These are phyloP conservation scores for Coemansia sp. DNA, from an alignment of 192 early-diverging fungal genomes.

Conservation along the genomic window DNA sequence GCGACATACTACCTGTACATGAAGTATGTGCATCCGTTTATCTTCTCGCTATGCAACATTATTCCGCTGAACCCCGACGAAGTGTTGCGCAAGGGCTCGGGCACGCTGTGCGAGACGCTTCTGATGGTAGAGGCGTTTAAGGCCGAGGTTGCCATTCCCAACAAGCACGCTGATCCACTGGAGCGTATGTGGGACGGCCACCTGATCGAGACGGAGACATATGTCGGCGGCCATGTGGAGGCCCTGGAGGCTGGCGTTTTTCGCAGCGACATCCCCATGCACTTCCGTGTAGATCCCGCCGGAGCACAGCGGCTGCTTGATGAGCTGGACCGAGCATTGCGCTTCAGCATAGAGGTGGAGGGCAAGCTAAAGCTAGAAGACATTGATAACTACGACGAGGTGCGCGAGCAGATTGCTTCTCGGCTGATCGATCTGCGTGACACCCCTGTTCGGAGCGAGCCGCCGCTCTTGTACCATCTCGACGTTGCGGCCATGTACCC, in stretches of 20 bases:
- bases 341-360: slow-evolving; percentile 87
- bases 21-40: slow-evolving; percentile 99
- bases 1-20: slow-evolving; percentile 99
- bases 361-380: slow-evolving; percentile 73
- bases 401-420: slow-evolving; percentile 64
- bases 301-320: slow-evolving; percentile 84
- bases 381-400: slow-evolving; percentile 88
- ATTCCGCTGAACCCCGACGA: slow-evolving; percentile 98
- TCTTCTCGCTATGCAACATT: slow-evolving; percentile 99
- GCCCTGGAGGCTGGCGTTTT: slow-evolving; percentile 99
- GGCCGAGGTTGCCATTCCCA: slow-evolving; percentile 92
- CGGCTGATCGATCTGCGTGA: slow-evolving; percentile 77
- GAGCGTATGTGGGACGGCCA: slow-evolving; percentile 87
- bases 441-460: slow-evolving; percentile 70
- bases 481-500: slow-evolving; percentile 99
- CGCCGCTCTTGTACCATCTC: slow-evolving; percentile 94
- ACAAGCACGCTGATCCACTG: slow-evolving; percentile 85
- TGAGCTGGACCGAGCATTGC: slow-evolving; percentile 86
- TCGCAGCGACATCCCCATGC: slow-evolving; percentile 84
- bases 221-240: slow-evolving; percentile 98
- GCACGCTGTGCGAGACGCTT: slow-evolving; percentile 93
- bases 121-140: slow-evolving; percentile 94
- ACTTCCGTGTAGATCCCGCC: slow-evolving; percentile 76
- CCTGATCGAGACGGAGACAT: slow-evolving; percentile 90
- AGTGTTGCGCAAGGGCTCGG: slow-evolving; percentile 91